Conservation (phyloP, 2,329 filamentous ascomycete genomes). For the Xylariomycetidae sp. region DNA sequence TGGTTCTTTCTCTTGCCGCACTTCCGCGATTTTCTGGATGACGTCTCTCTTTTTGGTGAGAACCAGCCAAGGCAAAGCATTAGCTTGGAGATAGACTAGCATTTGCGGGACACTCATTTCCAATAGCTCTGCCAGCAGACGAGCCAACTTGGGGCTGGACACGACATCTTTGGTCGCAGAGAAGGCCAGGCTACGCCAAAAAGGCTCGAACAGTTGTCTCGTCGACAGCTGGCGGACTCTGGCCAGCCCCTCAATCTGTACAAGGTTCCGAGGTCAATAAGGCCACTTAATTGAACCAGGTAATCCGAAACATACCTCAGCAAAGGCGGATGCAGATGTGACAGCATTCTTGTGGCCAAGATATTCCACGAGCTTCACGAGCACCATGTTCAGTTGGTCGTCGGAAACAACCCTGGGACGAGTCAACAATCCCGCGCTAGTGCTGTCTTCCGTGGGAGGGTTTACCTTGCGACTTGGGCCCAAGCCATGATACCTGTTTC, state of each 20-base stretch:
- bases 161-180: constrained; percentile 77
- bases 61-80: constrained; percentile 83
- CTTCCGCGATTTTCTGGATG: constrained; percentile 73
- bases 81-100: constrained; percentile 66
- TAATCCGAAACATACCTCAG: constrained; percentile 51
- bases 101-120: constrained; percentile 70
- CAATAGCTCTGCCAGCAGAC: constrained; percentile 74
- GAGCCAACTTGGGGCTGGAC: constrained; percentile 72
- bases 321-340: constrained; percentile 74
- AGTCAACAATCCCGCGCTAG: not conserved
- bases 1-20: constrained; percentile 62
- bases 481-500: constrained; percentile 84
- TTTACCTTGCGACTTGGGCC: constrained; percentile 71
- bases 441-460: constrained; percentile 2
- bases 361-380: constrained; percentile 80
- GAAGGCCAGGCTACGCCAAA: constrained; percentile 81
- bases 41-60: constrained; percentile 71
- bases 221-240: constrained; percentile 56
- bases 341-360: constrained; percentile 77
- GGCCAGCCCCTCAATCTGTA: constrained; percentile 61
- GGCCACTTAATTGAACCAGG: not conserved
- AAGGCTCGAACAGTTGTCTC: constrained; percentile 71
- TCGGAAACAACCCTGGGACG: constrained; percentile 61
- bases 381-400: constrained; percentile 78
- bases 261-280: constrained; percentile 3